Evolutionary conservation across 1,139 yeast species (phyloP).

Genomic region (Geotrichum candidum): DNA sequence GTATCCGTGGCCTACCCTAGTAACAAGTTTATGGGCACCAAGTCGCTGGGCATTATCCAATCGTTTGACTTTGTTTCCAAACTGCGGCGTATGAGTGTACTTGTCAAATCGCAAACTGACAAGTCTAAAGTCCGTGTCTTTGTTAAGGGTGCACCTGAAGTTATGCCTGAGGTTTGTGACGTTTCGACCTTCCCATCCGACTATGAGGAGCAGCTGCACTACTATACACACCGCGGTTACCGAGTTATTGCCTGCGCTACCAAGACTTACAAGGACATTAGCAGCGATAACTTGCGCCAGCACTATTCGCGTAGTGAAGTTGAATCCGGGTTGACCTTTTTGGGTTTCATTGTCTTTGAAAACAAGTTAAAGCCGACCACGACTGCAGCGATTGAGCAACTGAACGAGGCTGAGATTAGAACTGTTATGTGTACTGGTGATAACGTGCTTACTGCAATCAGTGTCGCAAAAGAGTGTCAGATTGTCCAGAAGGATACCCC

Average conservation of each 20-base stretch:
- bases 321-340: constrained; percentile 62
- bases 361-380: constrained; percentile 77
- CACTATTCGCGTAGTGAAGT: constrained; percentile 50
- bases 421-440: constrained; percentile 98
- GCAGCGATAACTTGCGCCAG: constrained; percentile 39
- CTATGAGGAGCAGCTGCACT: constrained; percentile 66
- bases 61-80: constrained; percentile 83
- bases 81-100: constrained; percentile 85
- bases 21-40: constrained; percentile 31
- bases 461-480: constrained; percentile 83
- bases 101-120: constrained; percentile 43
- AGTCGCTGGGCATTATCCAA: constrained; percentile 50
- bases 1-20: constrained; percentile 36
- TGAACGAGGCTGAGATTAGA: constrained; percentile 64
- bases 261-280: constrained; percentile 43
- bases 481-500: constrained; percentile 45
- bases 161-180: constrained; percentile 73
- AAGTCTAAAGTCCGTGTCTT: constrained; percentile 42
- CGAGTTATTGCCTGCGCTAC: constrained; percentile 94
- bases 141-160: constrained; percentile 97
- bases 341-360: constrained; percentile 89
- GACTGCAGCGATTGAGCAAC: constrained; percentile 50
- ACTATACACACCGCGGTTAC: constrained; percentile 87
- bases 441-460: constrained; percentile 85
- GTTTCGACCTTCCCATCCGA: constrained; percentile 65